These are phyloP conservation scores for Sorghum bicolor DNA, from an alignment of 176 grass and related monocot species.

Conservation along the genomic window Sorghum_bicolor_NCBIv3 NC_012870.2:7960001-7960500, in stretches of 20 bases:
- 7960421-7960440: not conserved
- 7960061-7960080: not conserved
- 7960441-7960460: conserved; percentile 26
- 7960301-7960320: not conserved
- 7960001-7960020: not conserved
- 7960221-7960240: not conserved
- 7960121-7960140: not conserved
- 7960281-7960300: not conserved
- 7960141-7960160: not conserved
- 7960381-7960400: not conserved
- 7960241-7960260: not conserved
- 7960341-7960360: not conserved
- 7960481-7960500: conserved; percentile 24
- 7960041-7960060: too few relatives aligned
- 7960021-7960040: too few relatives aligned
- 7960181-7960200: not conserved
- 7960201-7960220: conserved; percentile 2
- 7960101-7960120: not conserved
- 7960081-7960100: not conserved
- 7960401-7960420: not conserved
- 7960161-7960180: conserved; percentile 10
- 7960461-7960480: not conserved
- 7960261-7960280: conserved; percentile 6
- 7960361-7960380: conserved; percentile 2
- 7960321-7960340: not conserved